Base-by-base conservation (phyloP, 75 land plant genomes). In the Sequoiadendron giganteum region DNA sequence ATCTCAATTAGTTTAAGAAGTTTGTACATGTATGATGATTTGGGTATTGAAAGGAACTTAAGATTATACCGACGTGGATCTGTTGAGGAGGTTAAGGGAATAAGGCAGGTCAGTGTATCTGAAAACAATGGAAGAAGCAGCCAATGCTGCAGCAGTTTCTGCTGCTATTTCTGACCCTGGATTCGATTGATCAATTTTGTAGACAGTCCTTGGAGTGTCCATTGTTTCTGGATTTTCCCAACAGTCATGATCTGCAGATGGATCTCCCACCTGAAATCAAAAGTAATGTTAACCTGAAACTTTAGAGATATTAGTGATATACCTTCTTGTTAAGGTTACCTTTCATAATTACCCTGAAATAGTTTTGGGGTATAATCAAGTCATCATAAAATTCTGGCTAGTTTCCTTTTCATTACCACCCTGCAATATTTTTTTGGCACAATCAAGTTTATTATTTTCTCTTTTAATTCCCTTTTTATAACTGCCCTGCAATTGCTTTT, bases 101-200 rank as follows among this genome's bases (percentile, higher is more conserved):
- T 97, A 97, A 13, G 73, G 10, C 11, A 28, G 86, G 54, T 97
- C 95, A 7, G 25, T 25, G 3, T 19, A 1, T 84, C 91, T 86
- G 89, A 97, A 96, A 34, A 94, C 98, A 38, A 97, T 91, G 65
- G 99, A 94, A 40, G 99, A 52, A 47, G 98, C 94, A 73, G 99
- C 99, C 89, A 97, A 89, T 34, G 99, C 96, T 30, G 99, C 98
- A 9, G 99, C 88, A 18, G 99, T 97, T 85, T 97, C 99, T 11
- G 93, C 99, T 1, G 96, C 99, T 36, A 96, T 94, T 89, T 97
- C 99, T 0, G 96, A 91, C 0, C 99, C 99, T 9, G 99, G 97
- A 10, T 42, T 83, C 78, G 85, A 87, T 30, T 86, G 85, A 55
- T 94, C 91, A 80, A 97, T 94, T 87, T 85, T 73, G 84, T 90